Conservation (phyloP, 495 filamentous ascomycete genomes). For the Aeminium ludgeri region DNA sequence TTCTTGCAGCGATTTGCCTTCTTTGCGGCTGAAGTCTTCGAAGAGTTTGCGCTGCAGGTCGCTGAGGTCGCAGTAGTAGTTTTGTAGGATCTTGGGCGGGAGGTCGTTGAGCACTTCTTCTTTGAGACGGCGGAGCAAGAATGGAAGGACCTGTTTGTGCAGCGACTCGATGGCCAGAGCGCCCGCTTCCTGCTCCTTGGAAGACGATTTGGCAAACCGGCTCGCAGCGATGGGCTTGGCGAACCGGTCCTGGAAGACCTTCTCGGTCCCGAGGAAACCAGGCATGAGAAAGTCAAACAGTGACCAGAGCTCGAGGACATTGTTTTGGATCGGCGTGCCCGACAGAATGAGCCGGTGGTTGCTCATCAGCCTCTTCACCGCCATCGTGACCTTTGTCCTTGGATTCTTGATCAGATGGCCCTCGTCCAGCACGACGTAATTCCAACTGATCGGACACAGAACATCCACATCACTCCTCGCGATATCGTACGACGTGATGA, state of each 20-base stretch:
- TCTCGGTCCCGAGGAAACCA: constrained; percentile 93
- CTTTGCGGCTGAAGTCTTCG: constrained; percentile 87
- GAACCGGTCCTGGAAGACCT: constrained; percentile 93
- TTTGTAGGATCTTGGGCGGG: constrained; percentile 95
- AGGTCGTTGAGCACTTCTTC: constrained; percentile 94
- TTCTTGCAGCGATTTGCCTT: constrained; percentile 63
- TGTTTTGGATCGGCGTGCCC: constrained; percentile 96
- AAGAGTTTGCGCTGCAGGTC: constrained; percentile 89
- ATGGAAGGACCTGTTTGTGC: constrained; percentile 94
- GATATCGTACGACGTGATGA: constrained; percentile 95
- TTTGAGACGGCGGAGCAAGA: constrained; percentile 89
- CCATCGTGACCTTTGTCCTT: constrained; percentile 76
- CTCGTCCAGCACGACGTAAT: constrained; percentile 93
- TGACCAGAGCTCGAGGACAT: constrained; percentile 95
- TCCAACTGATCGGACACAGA: constrained; percentile 75
- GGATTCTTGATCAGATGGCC: constrained; percentile 98
- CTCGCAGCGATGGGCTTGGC: constrained; percentile 93
- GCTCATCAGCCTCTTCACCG: constrained; percentile 72
- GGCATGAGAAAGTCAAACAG: constrained; percentile 99
- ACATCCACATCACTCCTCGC: constrained; percentile 83
- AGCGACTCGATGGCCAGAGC: constrained; percentile 90
- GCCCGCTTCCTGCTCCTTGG: constrained; percentile 94
- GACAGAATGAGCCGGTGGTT: constrained; percentile 94
- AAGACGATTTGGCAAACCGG: constrained; percentile 88
- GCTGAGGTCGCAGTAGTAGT: constrained; percentile 98